phyloP scores from a whole-genome alignment of 805 yeast genomes.

The Danielia reshetovae region DNA sequence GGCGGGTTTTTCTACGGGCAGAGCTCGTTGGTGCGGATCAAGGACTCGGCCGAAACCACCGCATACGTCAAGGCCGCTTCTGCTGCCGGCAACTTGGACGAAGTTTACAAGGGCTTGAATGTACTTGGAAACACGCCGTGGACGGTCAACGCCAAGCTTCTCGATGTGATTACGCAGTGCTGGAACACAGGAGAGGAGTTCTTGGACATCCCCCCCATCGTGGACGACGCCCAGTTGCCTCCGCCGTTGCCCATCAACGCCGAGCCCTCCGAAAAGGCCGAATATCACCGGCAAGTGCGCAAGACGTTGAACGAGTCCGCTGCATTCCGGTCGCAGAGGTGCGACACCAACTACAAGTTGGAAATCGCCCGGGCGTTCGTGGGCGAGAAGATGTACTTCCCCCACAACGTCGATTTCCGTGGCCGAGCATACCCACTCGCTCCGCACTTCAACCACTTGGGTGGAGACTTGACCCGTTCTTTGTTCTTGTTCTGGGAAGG shows the following conservation, averaged over 20 bases:
- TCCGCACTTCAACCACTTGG: constrained; percentile 77
- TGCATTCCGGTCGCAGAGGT: constrained; percentile 76
- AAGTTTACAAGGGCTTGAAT: constrained; percentile 62
- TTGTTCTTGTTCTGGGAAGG: constrained; percentile 76
- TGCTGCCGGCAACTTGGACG: constrained; percentile 57
- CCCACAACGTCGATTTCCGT: constrained; percentile 77
- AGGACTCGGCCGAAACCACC: constrained; percentile 81
- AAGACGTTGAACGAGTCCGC: constrained; percentile 57
- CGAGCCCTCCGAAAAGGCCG: constrained; percentile 67
- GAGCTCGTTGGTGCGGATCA: constrained; percentile 65
- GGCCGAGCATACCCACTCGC: constrained; percentile 83
- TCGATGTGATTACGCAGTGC: constrained; percentile 63
- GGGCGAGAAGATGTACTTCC: constrained; percentile 74
- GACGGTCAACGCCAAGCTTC: constrained; percentile 78
- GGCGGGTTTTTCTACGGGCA: constrained; percentile 82
- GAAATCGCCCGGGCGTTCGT: constrained; percentile 91
- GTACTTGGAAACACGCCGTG: constrained; percentile 74
- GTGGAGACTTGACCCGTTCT: constrained; percentile 74
- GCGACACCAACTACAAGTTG: constrained; percentile 88
- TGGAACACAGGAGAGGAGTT: constrained; percentile 85
- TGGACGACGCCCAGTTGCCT: constrained; percentile 43
- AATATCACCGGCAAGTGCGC: constrained; percentile 63
- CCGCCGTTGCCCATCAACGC: constrained; percentile 55
- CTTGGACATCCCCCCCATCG: constrained; percentile 62
- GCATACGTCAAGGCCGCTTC: constrained; percentile 88